Evolutionary conservation across 108 stramenopile species (phyloP), one percentile per base, ranked within the genome.

Genomic region (Nitzschia sp.): DNA sequence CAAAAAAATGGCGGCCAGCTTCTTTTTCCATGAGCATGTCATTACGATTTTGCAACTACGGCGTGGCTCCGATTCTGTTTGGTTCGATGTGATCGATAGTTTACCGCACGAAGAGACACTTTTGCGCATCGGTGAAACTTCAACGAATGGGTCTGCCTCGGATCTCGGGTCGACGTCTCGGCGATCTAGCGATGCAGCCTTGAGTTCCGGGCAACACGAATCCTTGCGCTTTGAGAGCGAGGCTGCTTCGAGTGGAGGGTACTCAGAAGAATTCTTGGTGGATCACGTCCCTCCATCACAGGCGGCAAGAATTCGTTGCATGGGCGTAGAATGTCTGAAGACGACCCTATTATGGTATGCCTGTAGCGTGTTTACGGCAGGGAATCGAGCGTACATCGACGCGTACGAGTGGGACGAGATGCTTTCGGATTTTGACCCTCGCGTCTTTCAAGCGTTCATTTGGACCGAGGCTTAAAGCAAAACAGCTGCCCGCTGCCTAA

Each of bases 1-100:
- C 17, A 67, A 75, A 32, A 68, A 68, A 51, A 2, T 75, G 46
- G 90, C 76, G 9, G 90, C 90, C 21, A 87, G 90, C 6, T 66
- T 95, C 2, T 95, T 95, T 67, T 95, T 91, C 71, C 89, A 82
- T 27, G 92, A 92, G 73, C 95, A 95, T 68, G 95, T 95, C n/a
- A 71, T 95, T 9, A 86, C 87, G 49, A 91, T 95, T n/a, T 51
- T 93, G 57, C 91, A 95, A 70, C 66, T 91, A 11, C 80, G 74
- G 13, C 58, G 55, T 13, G 23, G 45, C 4, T 19, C n/a, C 2
- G 30, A 49, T 1, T 24, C 28, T 2, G 68, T 68, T 3, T 61
- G 84, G 65, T 90, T 77, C 60, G 91, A 92, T 67, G 51, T 95
- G 3, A 78, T 95, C 46, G 94, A 95, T 63, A 90, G 87, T 13